Evolutionary conservation across 169 alveolate species (phyloP).

Genomic region (Haemoproteus tartakovskyi): DNA sequence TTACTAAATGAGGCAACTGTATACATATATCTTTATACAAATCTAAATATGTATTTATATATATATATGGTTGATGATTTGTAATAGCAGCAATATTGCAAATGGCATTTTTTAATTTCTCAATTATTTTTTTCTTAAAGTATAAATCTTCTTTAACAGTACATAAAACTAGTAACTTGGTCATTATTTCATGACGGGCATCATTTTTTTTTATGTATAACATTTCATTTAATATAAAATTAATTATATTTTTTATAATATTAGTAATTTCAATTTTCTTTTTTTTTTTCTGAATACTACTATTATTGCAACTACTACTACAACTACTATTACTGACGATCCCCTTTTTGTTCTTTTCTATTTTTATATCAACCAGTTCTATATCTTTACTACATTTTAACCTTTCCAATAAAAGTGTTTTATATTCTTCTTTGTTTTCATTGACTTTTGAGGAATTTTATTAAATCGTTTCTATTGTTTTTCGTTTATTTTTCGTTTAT

Average conservation of each 20-base stretch:
- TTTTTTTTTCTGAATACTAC: background rate
- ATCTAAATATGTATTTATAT: constrained; percentile 33
- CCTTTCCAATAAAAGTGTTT: constrained; percentile 4
- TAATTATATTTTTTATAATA: constrained; percentile 54
- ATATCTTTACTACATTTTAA: no score
- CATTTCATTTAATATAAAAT: constrained; percentile 55
- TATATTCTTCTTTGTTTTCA: no score
- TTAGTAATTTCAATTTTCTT: constrained; percentile 34
- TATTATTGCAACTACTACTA: background rate
- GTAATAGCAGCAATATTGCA: background rate
- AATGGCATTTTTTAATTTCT: constrained; percentile 26
- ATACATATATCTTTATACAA: constrained; percentile 43
- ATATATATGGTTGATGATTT: no score
- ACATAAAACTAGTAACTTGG: constrained; percentile 32
- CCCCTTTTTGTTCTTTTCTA: no score
- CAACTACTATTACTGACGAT: no score
- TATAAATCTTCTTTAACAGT: constrained; percentile 47
- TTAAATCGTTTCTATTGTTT: no score
- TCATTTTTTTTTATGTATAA: constrained; percentile 47
- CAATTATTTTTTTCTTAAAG: constrained; percentile 54
- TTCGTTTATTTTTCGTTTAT: no score
- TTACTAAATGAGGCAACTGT: constrained; percentile 50
- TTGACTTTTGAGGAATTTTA: no score
- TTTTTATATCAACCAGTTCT: no score
- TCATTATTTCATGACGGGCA: constrained; percentile 48